Conservation (phyloP, 2,329 filamentous ascomycete species). For the Apiospora kogelbergensis region DNA sequence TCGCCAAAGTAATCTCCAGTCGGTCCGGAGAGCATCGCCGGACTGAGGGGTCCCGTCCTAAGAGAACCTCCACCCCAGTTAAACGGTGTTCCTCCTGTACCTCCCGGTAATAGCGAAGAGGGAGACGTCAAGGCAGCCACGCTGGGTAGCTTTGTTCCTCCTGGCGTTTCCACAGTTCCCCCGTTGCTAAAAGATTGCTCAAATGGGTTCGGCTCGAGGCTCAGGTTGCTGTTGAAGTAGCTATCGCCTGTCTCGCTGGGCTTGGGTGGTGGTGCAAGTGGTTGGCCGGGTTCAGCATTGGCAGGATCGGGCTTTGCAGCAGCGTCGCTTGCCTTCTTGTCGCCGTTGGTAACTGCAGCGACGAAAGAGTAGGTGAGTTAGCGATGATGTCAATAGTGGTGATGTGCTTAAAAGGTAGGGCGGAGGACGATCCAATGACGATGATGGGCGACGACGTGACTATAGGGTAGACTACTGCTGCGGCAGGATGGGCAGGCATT, state of each 20-base stretch:
- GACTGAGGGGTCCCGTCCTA: constrained; percentile 88
- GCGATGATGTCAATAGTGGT: not conserved
- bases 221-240: constrained; percentile 68
- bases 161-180: constrained; percentile 73
- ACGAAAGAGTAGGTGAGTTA: constrained; percentile 11
- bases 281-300: constrained; percentile 61
- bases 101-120: constrained; percentile 75
- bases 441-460: constrained; percentile 6
- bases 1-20: constrained; percentile 86
- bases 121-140: constrained; percentile 91
- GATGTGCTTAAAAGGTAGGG: not conserved
- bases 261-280: constrained; percentile 70
- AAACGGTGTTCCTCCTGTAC: constrained; percentile 69
- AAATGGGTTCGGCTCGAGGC: constrained; percentile 91
- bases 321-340: constrained; percentile 45
- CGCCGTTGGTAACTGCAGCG: constrained; percentile 40
- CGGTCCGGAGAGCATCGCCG: constrained; percentile 93
- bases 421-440: not conserved
- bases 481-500: constrained; percentile 2
- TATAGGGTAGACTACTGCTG: not conserved
- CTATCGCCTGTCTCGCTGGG: constrained; percentile 53
- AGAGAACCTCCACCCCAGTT: constrained; percentile 83
- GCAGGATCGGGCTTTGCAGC: constrained; percentile 49
- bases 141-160: constrained; percentile 79
- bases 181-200: constrained; percentile 84